Evolutionary conservation across 2,329 filamentous ascomycete species (phyloP).

Genomic region (Fusarium sp.): DNA sequence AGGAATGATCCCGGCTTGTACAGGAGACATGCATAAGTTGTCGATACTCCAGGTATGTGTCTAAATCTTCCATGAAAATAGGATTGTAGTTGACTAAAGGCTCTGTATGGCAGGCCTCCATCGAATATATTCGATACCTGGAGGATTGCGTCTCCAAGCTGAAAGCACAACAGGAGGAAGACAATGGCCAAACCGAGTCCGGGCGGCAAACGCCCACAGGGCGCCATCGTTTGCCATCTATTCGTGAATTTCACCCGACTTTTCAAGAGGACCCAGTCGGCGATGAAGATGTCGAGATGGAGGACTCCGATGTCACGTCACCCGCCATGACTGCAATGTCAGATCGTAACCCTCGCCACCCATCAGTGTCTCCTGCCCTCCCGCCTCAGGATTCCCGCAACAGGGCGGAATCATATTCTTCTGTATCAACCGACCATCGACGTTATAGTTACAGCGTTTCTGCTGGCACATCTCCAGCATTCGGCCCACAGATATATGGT

Average conservation of each 20-base stretch:
- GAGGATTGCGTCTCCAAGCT: conserved; percentile 87
- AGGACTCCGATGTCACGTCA: conserved; percentile 60
- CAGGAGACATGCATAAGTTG: conserved; percentile 98
- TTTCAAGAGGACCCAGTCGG: conserved; percentile 51
- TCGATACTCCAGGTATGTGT: conserved; percentile 85
- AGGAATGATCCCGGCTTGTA: conserved; percentile 93
- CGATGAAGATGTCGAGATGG: conserved; percentile 68
- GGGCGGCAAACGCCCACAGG: conserved; percentile 40
- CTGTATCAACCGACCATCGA: conserved; percentile 59
- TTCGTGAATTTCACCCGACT: conserved; percentile 52
- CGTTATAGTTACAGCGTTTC: conserved; percentile 61
- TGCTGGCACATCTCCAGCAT: conserved; percentile 65
- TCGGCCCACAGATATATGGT: conserved; percentile 59
- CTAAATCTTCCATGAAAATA: background rate
- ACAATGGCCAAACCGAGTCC: conserved; percentile 42
- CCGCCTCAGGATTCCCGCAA: conserved; percentile 54
- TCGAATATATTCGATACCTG: conserved; percentile 94
- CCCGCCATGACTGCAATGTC: conserved; percentile 53
- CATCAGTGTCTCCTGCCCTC: conserved; percentile 63
- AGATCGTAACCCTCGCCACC: conserved; percentile 50
- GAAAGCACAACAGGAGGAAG: conserved; percentile 65
- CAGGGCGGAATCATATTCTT: conserved; percentile 64
- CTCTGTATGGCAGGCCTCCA: conserved; percentile 74
- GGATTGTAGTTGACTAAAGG: conserved; percentile 10
- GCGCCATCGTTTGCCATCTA: conserved; percentile 47